These are phyloP conservation scores for Ceratocystis lukuohia DNA, from an alignment of 2,329 filamentous ascomycete species.

Conservation along the genomic window DNA sequence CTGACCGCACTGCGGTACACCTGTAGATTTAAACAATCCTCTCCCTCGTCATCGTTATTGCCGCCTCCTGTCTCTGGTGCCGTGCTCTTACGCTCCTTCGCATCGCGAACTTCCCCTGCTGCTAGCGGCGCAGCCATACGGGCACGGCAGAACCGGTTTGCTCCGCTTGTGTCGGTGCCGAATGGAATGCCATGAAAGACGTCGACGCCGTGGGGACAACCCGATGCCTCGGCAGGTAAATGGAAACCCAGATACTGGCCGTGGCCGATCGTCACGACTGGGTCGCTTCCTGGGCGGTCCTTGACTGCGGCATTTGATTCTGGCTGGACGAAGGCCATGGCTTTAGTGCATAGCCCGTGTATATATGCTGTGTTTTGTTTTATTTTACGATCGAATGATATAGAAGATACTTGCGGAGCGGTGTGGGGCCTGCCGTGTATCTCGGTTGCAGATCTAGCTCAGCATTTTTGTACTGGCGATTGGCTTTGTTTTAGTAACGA, in stretches of 20 bases:
- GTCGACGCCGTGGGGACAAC: constrained; percentile 31
- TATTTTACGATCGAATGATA: no score
- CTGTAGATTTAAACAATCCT: constrained; percentile 42
- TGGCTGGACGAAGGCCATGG: no score
- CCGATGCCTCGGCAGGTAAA: background rate
- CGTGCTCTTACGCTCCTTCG: constrained; percentile 17
- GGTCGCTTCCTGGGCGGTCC: background rate
- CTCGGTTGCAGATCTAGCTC: no score
- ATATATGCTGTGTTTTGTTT: no score
- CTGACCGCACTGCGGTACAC: constrained; percentile 29
- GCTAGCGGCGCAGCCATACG: constrained; percentile 21
- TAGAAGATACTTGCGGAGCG: no score
- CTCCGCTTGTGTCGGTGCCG: constrained; percentile 31
- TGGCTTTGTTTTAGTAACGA: no score
- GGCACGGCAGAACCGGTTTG: constrained; percentile 34
- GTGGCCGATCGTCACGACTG: background rate
- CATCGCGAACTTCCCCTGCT: background rate
- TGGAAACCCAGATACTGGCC: background rate
- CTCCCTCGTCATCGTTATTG: constrained; percentile 23
- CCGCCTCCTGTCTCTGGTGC: constrained; percentile 23
- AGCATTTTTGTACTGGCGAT: no score
- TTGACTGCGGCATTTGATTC: background rate
- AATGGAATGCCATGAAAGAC: constrained; percentile 39
- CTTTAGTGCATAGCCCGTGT: no score
- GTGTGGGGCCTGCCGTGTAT: no score